phyloP scores from a whole-genome alignment of 202 grass and related monocot genomes.

The Schoenoplectus tabernaemontani region DNA sequence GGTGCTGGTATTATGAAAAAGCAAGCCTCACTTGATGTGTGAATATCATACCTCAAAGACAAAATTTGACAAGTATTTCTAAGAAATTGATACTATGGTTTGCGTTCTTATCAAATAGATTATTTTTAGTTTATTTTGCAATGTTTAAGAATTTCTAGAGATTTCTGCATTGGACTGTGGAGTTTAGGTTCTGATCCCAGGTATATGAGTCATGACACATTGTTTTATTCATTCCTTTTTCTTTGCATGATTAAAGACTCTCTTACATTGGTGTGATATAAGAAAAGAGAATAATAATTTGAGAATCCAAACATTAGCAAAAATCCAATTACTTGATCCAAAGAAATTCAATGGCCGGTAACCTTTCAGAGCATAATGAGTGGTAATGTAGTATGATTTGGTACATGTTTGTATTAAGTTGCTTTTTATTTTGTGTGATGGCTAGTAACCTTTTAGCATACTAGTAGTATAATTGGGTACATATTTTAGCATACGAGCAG shows the following conservation, averaged over 20 bases:
- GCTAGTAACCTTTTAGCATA: neutral
- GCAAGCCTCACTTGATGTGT: neutral
- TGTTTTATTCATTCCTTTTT: neutral
- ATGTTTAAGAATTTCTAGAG: neutral
- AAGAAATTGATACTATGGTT: neutral
- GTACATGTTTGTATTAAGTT: too few species aligned
- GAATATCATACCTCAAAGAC: neutral
- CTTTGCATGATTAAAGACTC: neutral
- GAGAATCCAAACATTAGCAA: neutral
- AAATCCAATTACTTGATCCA: neutral
- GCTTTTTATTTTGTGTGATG: too few species aligned
- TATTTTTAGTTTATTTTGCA: neutral
- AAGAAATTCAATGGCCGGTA: neutral
- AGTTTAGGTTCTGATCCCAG: neutral
- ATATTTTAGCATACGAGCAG: too few species aligned
- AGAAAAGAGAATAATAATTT: neutral
- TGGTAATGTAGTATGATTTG: too few species aligned
- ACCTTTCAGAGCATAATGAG: too few species aligned
- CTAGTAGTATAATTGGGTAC: neutral
- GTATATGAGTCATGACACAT: neutral
- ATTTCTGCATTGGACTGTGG: neutral
- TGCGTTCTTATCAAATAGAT: neutral
- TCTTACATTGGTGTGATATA: neutral
- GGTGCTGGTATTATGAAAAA: neutral
- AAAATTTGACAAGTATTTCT: neutral